Base-by-base conservation (phyloP, 2,329 filamentous ascomycete genomes). In the Pseudogymnoascus destructans region DNA sequence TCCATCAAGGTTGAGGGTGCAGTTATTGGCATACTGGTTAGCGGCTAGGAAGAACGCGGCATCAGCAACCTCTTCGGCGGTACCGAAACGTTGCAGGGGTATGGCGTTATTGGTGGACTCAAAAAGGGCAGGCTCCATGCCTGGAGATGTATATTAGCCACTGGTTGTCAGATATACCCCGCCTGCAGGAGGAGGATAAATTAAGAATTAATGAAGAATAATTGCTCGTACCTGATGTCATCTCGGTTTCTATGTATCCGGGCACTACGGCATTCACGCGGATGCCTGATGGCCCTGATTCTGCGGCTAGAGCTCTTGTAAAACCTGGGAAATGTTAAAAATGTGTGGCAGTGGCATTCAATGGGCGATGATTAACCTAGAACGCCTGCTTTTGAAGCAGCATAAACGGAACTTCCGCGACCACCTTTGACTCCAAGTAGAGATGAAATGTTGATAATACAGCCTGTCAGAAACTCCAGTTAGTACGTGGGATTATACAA, bases 11-110 rank as follows among this genome's bases (percentile, higher is more conserved):
- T 91, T 93, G 57, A 95, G 75, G 56, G 91, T 78, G 69, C 88
- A 93, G 64, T 95, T 95, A 70, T 92, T 92, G 59, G 89, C 87
- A 71, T 92, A 95, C 62, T 80, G 74, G 70, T 93, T 95, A 52
- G 78, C 77, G 27, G 81, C 85, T 13, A 95, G 77, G 70, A 95
- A 95, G 25, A 85, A 68, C 52, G 86, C 87, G 58, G 89, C 89
- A 66, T 91, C 83, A n/a, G 89, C 89, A 30, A 95, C 80, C 69
- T 95, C 89, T 23, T 80, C 75, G 6, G 79, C 74, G 32, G 74
- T 72, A 13, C 87, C 89, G 62, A 92, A 81, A 27, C 89, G 82
- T 27, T 73, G 73, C 13, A 80, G 68, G 1, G 88, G 88, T 55
- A 89, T 89, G 55, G 74, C 68, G 33, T 73, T 66, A 19, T 52